Conservation (phyloP, 495 filamentous ascomycete genomes). For the Hyaloscypha variabilis region DNA sequence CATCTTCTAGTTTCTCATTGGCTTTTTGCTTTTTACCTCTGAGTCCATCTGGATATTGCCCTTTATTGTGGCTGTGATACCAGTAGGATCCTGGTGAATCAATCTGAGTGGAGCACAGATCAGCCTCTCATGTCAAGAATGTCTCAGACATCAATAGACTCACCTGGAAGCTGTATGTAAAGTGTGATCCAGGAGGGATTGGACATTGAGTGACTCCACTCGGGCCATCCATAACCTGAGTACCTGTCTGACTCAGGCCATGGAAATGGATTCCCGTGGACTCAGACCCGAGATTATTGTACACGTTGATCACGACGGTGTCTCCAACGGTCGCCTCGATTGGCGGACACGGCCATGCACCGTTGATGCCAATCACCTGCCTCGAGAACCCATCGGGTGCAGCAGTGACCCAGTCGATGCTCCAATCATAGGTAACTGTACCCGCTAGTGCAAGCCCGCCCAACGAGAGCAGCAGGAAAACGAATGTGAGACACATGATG, state of each 20-base stretch:
- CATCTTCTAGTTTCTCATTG: background rate
- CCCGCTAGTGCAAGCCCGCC: background rate
- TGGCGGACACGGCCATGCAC: constrained; percentile 70
- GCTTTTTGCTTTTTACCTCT: background rate
- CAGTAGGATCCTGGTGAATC: constrained; percentile 23
- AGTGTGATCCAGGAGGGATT: constrained; percentile 23
- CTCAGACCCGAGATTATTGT: constrained; percentile 73
- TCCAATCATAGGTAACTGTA: constrained; percentile 63
- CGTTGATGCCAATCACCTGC: constrained; percentile 79
- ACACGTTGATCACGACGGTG: constrained; percentile 65
- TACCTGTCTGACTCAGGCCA: constrained; percentile 72
- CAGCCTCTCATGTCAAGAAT: background rate
- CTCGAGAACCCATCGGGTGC: constrained; percentile 71
- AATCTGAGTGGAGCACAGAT: background rate
- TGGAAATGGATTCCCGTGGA: constrained; percentile 78
- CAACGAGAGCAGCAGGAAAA: background rate
- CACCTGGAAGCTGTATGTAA: constrained; percentile 55
- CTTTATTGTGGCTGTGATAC: constrained; percentile 27
- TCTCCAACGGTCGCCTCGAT: constrained; percentile 71
- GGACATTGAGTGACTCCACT: constrained; percentile 68
- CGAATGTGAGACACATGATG: background rate
- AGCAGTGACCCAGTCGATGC: constrained; percentile 71
- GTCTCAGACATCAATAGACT: constrained; percentile 21
- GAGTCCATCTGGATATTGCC: constrained; percentile 19
- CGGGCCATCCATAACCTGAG: constrained; percentile 72